Percentiles rank a stretch among this genome's conserved stretches.
Evolutionary conservation across 768 basidiomycete species (phyloP).

Genomic region (Suillus decipiens): DNA sequence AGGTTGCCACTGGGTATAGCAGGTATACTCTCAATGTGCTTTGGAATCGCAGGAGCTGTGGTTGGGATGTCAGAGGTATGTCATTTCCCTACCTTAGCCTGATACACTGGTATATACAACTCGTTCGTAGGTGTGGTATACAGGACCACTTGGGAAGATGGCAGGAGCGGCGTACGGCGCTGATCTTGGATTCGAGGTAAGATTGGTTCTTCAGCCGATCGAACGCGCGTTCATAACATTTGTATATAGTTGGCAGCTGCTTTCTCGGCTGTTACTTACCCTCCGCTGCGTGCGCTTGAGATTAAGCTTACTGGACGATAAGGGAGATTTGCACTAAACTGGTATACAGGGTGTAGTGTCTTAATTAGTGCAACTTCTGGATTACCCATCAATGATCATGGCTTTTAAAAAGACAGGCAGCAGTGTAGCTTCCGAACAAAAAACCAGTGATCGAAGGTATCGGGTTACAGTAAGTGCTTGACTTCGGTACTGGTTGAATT

Average conservation of each 20-base stretch:
- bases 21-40: conserved; percentile 46
- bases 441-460: background rate
- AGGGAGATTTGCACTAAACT: background rate
- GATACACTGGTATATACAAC: background rate
- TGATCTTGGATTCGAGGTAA: conserved; percentile 57
- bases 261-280: conserved; percentile 49
- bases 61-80: conserved; percentile 51
- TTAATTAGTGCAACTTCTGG: background rate
- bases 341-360: background rate
- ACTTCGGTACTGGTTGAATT: background rate
- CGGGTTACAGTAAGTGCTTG: background rate
- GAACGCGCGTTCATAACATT: background rate
- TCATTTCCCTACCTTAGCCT: too few relatives aligned
- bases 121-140: conserved; percentile 43
- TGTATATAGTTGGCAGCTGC: conserved; percentile 40
- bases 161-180: conserved; percentile 37
- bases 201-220: conserved; percentile 10
- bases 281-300: conserved; percentile 50
- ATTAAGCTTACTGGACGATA: conserved; percentile 43
- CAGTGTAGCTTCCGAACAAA: background rate
- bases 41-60: conserved; percentile 50
- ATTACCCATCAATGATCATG: background rate
- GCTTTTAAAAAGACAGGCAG: background rate
- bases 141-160: conserved; percentile 46
- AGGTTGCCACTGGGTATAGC: conserved; percentile 52